Percentiles rank a stretch among this genome's conserved stretches.
These are phyloP conservation scores for Brassica balearica DNA, from an alignment of 441 rosid genomes.

Conservation along the genomic window DNA sequence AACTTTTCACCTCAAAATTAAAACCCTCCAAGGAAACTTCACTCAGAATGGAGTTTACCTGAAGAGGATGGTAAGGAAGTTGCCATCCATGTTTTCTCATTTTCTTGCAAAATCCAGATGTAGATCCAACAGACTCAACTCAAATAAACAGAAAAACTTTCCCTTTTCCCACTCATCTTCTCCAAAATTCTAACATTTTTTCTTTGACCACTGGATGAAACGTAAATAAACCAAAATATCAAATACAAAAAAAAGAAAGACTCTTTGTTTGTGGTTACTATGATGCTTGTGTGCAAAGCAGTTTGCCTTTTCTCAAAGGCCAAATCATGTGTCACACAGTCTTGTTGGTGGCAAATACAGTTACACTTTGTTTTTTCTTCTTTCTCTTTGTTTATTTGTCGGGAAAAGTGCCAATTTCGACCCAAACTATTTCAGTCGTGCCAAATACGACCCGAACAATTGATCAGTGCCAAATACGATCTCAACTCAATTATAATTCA, in stretches of 20 bases:
- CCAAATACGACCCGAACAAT: too few relatives aligned
- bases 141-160: constrained; percentile 34
- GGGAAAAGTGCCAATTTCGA: too few relatives aligned
- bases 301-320: constrained; percentile 42
- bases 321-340: constrained; percentile 68
- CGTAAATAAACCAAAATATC: constrained; percentile 34
- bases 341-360: constrained; percentile 48
- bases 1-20: constrained; percentile 37
- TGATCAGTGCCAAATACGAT: too few relatives aligned
- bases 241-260: constrained; percentile 28
- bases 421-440: too few relatives aligned
- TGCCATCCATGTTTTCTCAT: constrained; percentile 99
- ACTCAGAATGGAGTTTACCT: constrained; percentile 51
- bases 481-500: too few relatives aligned
- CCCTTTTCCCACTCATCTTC: constrained; percentile 58
- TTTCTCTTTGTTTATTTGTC: constrained; percentile 18
- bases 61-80: constrained; percentile 97
- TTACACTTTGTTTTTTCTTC: constrained; percentile 44
- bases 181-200: constrained; percentile 44
- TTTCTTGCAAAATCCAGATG: constrained; percentile 49
- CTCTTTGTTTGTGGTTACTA: constrained; percentile 46
- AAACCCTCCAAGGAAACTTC: constrained; percentile 26
- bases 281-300: constrained; percentile 51
- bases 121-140: constrained; percentile 37
- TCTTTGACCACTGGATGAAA: constrained; percentile 38